Percentiles rank a stretch among this genome's conserved stretches.
phyloP scores from a whole-genome alignment of 768 basidiomycete species.

The Lentinula edodes region DNA sequence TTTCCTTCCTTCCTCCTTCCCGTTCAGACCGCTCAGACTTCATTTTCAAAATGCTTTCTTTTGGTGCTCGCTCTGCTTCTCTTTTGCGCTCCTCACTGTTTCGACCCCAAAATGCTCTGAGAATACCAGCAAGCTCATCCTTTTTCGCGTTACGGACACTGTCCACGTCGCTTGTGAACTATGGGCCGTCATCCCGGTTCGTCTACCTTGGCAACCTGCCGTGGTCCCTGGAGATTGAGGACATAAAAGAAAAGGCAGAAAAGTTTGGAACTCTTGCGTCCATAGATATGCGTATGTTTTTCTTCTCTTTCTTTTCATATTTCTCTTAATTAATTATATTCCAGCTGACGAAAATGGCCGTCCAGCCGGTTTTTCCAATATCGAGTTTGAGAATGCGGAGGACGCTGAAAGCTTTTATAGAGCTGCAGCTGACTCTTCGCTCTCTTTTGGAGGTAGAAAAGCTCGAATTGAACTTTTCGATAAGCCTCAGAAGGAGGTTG shows the following conservation, averaged over 20 bases:
- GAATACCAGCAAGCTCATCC: background rate
- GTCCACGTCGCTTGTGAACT: background rate
- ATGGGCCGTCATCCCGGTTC: background rate
- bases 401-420: background rate
- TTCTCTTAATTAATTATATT: background rate
- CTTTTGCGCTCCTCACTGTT: background rate
- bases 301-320: background rate
- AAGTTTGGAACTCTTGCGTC: background rate
- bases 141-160: background rate
- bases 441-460: background rate
- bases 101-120: background rate
- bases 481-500: background rate
- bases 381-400: background rate
- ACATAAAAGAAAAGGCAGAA: constrained; percentile 3
- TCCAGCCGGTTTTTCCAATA: constrained; percentile 1
- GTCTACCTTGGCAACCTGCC: constrained; percentile 4
- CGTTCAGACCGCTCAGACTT: background rate
- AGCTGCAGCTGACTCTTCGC: background rate
- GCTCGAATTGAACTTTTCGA: background rate
- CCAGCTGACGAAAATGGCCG: background rate
- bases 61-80: background rate
- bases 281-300: constrained; percentile 3
- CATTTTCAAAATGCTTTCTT: background rate
- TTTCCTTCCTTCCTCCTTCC: background rate
- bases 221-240: constrained; percentile 1